Percentiles rank a stretch among this genome's conserved stretches.
phyloP scores from a whole-genome alignment of 768 basidiomycete species.

The Auriscalpium orientale region DNA sequence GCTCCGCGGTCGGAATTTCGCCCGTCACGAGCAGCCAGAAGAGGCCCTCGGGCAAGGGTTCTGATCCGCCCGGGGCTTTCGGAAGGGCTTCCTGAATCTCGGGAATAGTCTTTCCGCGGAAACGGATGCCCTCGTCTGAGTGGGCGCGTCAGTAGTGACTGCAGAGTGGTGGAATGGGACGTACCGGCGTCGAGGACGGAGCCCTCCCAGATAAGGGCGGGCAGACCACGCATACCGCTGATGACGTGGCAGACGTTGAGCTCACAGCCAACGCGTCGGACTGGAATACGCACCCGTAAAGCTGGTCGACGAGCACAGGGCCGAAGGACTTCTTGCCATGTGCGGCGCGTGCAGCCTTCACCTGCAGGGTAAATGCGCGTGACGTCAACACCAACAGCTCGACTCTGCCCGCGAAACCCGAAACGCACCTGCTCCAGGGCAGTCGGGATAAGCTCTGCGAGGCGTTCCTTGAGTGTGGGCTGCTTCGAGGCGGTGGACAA shows the following conservation, averaged over 20 bases:
- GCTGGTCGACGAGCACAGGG: slow-evolving; percentile 83
- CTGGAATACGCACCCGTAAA: slow-evolving; percentile 60
- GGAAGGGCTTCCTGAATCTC: slow-evolving; percentile 84
- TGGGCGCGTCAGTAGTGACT: background rate
- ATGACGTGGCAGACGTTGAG: slow-evolving; percentile 6
- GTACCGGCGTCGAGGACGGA: slow-evolving; percentile 90
- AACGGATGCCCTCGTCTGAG: slow-evolving; percentile 92
- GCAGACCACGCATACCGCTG: slow-evolving; percentile 83
- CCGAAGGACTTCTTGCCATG: slow-evolving; percentile 94
- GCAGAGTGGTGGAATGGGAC: slow-evolving; percentile 16
- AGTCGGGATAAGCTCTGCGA: slow-evolving; percentile 88
- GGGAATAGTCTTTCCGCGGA: slow-evolving; percentile 93
- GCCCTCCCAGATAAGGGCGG: slow-evolving; percentile 97
- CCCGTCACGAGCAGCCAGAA: slow-evolving; percentile 97
- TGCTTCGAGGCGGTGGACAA: slow-evolving; percentile 61
- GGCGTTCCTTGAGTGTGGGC: slow-evolving; percentile 81
- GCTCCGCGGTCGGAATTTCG: slow-evolving; percentile 86
- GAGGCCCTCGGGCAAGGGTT: slow-evolving; percentile 88
- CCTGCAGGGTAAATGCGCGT: slow-evolving; percentile 33
- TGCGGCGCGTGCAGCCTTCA: slow-evolving; percentile 73
- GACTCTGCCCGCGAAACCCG: background rate
- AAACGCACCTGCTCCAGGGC: slow-evolving; percentile 64
- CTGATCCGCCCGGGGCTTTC: slow-evolving; percentile 79
- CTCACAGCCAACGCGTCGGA: background rate
- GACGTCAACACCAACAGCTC: slow-evolving; percentile 4